Conservation (phyloP, 2,329 filamentous ascomycete genomes). For the Curvularia sp. region DNA sequence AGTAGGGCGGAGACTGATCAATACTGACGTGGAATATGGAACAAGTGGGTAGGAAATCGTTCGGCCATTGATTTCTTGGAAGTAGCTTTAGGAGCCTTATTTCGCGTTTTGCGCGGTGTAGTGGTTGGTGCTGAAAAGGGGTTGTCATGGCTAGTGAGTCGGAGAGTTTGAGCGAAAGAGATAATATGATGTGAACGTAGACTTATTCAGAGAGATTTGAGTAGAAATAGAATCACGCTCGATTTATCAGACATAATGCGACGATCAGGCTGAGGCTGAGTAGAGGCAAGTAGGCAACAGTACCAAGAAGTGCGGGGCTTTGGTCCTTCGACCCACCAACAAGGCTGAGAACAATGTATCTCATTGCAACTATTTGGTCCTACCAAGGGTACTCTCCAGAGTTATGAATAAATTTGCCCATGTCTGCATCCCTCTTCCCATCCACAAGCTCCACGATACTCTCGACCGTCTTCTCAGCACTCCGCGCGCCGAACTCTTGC, state of each 20-base stretch:
- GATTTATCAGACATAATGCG: neutral
- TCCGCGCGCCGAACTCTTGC: conserved; percentile 47
- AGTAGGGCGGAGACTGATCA: neutral
- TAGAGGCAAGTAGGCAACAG: neutral
- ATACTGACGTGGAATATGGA: neutral
- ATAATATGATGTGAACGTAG: neutral
- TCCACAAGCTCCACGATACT: conserved; percentile 49
- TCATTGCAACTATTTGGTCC: neutral
- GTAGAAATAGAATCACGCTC: neutral
- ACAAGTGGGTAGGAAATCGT: neutral
- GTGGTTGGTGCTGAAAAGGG: neutral
- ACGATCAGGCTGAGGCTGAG: conserved; percentile 2
- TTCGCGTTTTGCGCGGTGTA: neutral
- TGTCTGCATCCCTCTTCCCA: conserved; percentile 48
- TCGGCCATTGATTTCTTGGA: neutral
- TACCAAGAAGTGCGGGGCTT: conserved; percentile 1
- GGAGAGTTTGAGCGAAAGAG: neutral
- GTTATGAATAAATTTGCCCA: conserved; percentile 43
- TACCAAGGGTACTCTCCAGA: conserved; percentile 45
- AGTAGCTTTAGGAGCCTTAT: neutral
- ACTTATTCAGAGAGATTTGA: too few relatives aligned
- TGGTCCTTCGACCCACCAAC: neutral
- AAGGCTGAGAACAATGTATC: neutral
- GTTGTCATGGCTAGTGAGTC: neutral
- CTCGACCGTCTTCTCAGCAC: conserved; percentile 40